A percentile compares a stretch with the other conserved stretches of the same genome.
Conservation (phyloP, 2,329 filamentous ascomycete species). For the Colletotrichum sp. region DNA sequence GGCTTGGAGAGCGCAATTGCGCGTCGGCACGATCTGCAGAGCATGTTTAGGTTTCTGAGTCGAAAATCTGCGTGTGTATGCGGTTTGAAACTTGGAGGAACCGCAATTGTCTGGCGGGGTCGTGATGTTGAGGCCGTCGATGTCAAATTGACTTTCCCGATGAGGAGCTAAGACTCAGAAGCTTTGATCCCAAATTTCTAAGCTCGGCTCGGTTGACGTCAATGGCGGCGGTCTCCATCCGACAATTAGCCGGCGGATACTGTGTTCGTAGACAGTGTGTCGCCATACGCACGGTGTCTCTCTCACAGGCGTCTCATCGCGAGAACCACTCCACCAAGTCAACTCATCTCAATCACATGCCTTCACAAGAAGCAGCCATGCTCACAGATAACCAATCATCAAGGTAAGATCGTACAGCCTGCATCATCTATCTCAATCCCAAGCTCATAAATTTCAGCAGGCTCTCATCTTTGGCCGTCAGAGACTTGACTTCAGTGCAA, state of each 20-base stretch:
- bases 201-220: conserved; percentile 15
- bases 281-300: neutral
- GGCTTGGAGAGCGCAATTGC: conserved; percentile 14
- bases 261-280: neutral
- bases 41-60: neutral
- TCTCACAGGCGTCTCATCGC: neutral
- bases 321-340: neutral
- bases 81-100: neutral
- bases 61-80: neutral
- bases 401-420: neutral
- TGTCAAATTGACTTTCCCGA: neutral
- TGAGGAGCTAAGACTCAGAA: neutral
- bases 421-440: neutral
- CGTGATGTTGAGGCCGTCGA: neutral
- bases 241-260: neutral
- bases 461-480: neutral
- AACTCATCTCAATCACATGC: neutral
- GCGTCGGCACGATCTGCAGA: conserved; percentile 22
- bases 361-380: neutral
- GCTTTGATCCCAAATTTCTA: conserved; percentile 2
- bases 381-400: neutral
- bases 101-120: neutral
- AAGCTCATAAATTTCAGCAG: neutral
- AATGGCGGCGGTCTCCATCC: neutral
- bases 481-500: neutral